A percentile compares a stretch with the other conserved stretches of the same genome.
Conservation (phyloP, 345 rosid genomes). For the Gossypium anomalum region DNA sequence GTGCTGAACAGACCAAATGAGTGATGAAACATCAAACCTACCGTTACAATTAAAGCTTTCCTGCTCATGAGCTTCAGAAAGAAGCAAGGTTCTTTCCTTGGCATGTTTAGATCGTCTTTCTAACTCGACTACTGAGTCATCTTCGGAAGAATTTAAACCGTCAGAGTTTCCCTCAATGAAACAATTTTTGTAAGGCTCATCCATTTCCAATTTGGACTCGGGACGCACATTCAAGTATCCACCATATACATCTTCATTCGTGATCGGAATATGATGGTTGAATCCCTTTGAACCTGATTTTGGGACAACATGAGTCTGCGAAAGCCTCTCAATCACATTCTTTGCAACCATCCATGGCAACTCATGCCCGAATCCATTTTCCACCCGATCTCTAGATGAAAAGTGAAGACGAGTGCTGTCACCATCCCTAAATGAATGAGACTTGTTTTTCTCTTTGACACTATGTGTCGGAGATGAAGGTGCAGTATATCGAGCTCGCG, state of each 20-base stretch:
- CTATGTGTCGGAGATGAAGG: slow-evolving; percentile 63
- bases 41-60: slow-evolving; percentile 46
- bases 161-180: slow-evolving; percentile 24
- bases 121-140: slow-evolving; percentile 46
- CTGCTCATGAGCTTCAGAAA: slow-evolving; percentile 65
- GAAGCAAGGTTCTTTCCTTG: slow-evolving; percentile 55
- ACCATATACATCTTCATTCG: slow-evolving; percentile 67
- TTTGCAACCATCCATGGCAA: slow-evolving; percentile 82
- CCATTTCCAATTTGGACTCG: not conserved
- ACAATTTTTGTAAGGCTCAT: slow-evolving; percentile 14
- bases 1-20: slow-evolving; percentile 51
- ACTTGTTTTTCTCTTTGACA: slow-evolving; percentile 43
- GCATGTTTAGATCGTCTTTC: slow-evolving; percentile 60
- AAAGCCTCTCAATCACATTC: slow-evolving; percentile 79
- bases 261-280: slow-evolving; percentile 52
- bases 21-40: slow-evolving; percentile 55
- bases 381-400: slow-evolving; percentile 59
- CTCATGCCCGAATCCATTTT: slow-evolving; percentile 56
- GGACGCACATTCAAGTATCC: slow-evolving; percentile 40
- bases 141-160: slow-evolving; percentile 31
- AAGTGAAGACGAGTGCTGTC: slow-evolving; percentile 41
- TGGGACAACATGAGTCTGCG: slow-evolving; percentile 45
- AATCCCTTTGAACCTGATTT: slow-evolving; percentile 43
- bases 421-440: slow-evolving; percentile 69
- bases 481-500: slow-evolving; percentile 51